Evolutionary conservation across 1,284 basidiomycete genomes (phyloP).

Genomic region (Ustilago cynodontis): DNA sequence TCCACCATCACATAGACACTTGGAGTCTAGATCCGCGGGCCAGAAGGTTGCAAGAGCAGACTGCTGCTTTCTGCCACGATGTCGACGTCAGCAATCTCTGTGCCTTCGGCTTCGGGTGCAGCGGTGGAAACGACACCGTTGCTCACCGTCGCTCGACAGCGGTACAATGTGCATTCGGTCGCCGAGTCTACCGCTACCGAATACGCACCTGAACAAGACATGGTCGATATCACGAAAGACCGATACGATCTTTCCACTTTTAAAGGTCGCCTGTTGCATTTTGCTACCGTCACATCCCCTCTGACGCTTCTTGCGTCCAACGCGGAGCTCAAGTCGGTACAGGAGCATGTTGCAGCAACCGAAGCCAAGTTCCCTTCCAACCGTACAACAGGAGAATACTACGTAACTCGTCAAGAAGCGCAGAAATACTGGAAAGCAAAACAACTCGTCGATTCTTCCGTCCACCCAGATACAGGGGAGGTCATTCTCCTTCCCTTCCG

Average conservation of each 20-base stretch:
- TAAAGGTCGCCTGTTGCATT: slow-evolving; percentile 72
- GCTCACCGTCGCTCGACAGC: slow-evolving; percentile 31
- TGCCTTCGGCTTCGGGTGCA: slow-evolving; percentile 1
- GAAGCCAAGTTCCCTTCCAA: slow-evolving; percentile 44
- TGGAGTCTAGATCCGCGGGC: background rate
- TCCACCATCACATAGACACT: background rate
- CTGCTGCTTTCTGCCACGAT: slow-evolving; percentile 4
- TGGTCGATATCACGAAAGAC: slow-evolving; percentile 50
- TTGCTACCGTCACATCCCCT: slow-evolving; percentile 73
- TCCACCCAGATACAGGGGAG: slow-evolving; percentile 72
- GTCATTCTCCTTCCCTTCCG: slow-evolving; percentile 72
- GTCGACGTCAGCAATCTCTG: slow-evolving; percentile 24
- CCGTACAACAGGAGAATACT: slow-evolving; percentile 25
- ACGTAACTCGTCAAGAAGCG: slow-evolving; percentile 44
- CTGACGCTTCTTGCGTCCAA: slow-evolving; percentile 73
- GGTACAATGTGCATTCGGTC: slow-evolving; percentile 27
- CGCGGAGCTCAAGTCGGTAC: slow-evolving; percentile 40
- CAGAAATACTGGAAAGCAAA: slow-evolving; percentile 55
- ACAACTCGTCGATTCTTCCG: slow-evolving; percentile 70
- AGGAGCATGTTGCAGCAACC: slow-evolving; percentile 38
- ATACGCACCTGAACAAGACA: slow-evolving; percentile 14
- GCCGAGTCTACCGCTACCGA: slow-evolving; percentile 27
- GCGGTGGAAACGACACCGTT: slow-evolving; percentile 30
- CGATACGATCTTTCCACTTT: slow-evolving; percentile 54
- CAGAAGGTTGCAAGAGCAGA: background rate